Conservation (phyloP, 192 early-diverging fungal species). For the Chytriomyces sp. region DNA sequence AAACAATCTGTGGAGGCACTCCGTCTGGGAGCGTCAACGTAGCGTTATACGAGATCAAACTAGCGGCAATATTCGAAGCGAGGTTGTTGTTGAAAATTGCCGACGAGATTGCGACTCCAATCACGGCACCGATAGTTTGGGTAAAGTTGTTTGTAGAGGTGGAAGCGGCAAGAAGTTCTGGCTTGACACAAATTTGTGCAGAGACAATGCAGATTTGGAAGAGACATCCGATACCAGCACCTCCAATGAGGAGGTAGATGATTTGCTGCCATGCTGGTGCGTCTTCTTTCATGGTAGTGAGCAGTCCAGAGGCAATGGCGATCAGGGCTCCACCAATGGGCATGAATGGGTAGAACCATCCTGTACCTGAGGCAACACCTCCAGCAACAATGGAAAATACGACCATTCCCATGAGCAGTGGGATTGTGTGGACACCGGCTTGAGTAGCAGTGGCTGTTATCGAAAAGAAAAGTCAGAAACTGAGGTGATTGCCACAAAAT, state of each 20-base stretch:
- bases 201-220: slow-evolving; percentile 71
- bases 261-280: slow-evolving; percentile 59
- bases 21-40: not conserved
- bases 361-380: slow-evolving; percentile 57
- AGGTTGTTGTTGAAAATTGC: slow-evolving; percentile 67
- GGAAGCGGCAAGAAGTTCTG: slow-evolving; percentile 68
- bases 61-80: slow-evolving; percentile 42
- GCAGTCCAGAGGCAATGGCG: slow-evolving; percentile 64
- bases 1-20: not conserved
- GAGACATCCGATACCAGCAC: slow-evolving; percentile 70
- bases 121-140: slow-evolving; percentile 61
- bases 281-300: slow-evolving; percentile 60
- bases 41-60: not conserved
- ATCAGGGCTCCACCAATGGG: slow-evolving; percentile 53
- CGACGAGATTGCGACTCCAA: slow-evolving; percentile 65
- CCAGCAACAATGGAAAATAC: slow-evolving; percentile 68
- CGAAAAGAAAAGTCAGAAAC: not conserved
- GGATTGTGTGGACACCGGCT: slow-evolving; percentile 73
- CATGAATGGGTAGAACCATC: slow-evolving; percentile 65
- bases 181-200: slow-evolving; percentile 69
- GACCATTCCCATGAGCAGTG: slow-evolving; percentile 63
- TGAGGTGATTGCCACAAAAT: no score
- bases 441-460: slow-evolving; percentile 62
- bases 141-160: slow-evolving; percentile 55
- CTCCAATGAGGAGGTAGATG: slow-evolving; percentile 67